Base-by-base conservation (phyloP, 2,329 filamentous ascomycete genomes). In the Acrodontium crateriforme region DNA sequence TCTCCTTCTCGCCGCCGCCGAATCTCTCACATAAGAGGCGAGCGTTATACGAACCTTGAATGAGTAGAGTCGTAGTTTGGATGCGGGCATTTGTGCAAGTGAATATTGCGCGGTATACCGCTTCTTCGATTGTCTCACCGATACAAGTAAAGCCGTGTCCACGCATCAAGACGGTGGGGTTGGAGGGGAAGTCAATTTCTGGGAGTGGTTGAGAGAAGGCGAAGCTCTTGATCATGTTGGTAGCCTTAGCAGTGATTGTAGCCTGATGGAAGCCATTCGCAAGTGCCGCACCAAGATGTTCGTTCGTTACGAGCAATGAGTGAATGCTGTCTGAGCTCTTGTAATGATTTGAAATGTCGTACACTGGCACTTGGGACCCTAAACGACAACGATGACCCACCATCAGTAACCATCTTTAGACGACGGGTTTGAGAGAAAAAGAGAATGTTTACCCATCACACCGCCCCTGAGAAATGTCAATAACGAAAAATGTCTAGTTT, bases 401-500 rank as follows among this genome's bases (percentile, higher is more conserved):
- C 9, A 19, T 27, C n/a, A 11, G 18, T 7, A 18, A 24, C 10
- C 11, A 10, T 28, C 16, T 6, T 9, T 23, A 9, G 18, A 21
- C 9, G 18, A 15, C 20, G 5, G 11, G 15, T 4, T n/a, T n/a
- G n/a, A n/a, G n/a, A n/a, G n/a, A n/a, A n/a, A n/a, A 9, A 26
- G 14, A 24, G 3, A 25, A 9, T 16, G 32, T 39, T 21, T 37
- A 54, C 56, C 56, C 16, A 61, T 42, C 14, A 60, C 58, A 10
- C 56, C 58, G 6, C 52, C 58, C 57, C 59, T 60, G 34, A 62
- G 58, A 27, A 44, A 48, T n/a, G n/a, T n/a, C n/a, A n/a, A n/a
- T n/a, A n/a, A n/a, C n/a, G n/a, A n/a, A n/a, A n/a, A n/a, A n/a
- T n/a, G n/a, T n/a, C n/a, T n/a, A n/a, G n/a, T n/a, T n/a, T n/a